These are phyloP conservation scores for Penicillium manginii DNA, from an alignment of 495 filamentous ascomycete genomes.

Conservation along the genomic window DNA sequence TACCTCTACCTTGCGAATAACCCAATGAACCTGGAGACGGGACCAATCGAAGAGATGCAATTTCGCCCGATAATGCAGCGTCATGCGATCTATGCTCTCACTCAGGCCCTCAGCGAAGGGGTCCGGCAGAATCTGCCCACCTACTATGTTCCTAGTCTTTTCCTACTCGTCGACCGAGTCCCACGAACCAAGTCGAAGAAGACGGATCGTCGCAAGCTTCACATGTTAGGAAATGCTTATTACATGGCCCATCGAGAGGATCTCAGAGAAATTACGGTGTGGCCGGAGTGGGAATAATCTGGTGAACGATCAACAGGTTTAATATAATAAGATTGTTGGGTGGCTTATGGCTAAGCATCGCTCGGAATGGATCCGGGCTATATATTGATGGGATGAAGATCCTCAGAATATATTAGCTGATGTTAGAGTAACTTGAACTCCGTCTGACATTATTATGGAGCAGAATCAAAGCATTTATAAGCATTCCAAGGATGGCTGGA, in stretches of 20 bases:
- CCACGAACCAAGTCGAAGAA: conserved; percentile 51
- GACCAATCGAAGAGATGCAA: conserved; percentile 19
- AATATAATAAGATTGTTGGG: conserved; percentile 1
- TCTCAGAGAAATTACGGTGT: conserved; percentile 19
- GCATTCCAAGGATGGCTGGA: too few relatives aligned
- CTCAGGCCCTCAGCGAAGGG: conserved; percentile 6
- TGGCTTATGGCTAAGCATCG: neutral
- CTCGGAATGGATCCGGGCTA: neutral
- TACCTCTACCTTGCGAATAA: conserved; percentile 26
- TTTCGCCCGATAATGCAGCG: conserved; percentile 19
- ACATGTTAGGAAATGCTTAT: conserved; percentile 23
- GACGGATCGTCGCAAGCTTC: conserved; percentile 40
- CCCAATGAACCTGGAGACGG: conserved; percentile 15
- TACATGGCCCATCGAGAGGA: conserved; percentile 24
- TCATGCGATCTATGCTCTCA: conserved; percentile 10
- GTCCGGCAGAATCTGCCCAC: conserved; percentile 23
- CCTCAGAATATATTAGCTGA: neutral
- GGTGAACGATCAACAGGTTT: neutral
- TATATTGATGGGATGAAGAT: neutral
- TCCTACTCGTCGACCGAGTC: conserved; percentile 32
- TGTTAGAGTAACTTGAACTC: too few relatives aligned
- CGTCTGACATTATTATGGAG: too few relatives aligned
- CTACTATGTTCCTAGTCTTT: conserved; percentile 29
- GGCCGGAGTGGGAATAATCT: conserved; percentile 21
- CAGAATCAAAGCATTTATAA: too few relatives aligned